Conservation (phyloP, 2,329 filamentous ascomycete species). For the Aspergillus eucalypticola region DNA sequence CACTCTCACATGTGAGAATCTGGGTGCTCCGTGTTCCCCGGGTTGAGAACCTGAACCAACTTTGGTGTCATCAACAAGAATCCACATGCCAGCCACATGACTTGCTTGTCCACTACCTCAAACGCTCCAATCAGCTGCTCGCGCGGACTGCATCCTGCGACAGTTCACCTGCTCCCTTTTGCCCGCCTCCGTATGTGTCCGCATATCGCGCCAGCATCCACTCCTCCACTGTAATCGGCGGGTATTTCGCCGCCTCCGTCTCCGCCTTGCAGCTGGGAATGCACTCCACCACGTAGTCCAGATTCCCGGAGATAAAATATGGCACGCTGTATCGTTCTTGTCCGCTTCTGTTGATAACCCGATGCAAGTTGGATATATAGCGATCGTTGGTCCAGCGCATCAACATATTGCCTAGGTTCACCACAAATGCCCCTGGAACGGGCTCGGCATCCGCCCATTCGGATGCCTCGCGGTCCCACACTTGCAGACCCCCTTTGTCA, state of each 20-base stretch:
- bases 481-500: constrained; percentile 28
- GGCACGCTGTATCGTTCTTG: constrained; percentile 29
- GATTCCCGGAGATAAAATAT: constrained; percentile 31
- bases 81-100: not conserved
- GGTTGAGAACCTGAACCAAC: not conserved
- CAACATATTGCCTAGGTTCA: constrained; percentile 36
- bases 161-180: constrained; percentile 19
- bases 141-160: constrained; percentile 4
- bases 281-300: constrained; percentile 27
- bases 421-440: constrained; percentile 26
- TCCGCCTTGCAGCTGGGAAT: constrained; percentile 22
- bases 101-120: not conserved
- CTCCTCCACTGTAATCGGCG: constrained; percentile 26
- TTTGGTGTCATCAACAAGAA: not conserved
- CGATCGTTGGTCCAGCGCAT: constrained; percentile 32
- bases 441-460: constrained; percentile 31
- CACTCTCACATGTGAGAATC: constrained; percentile 5
- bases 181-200: constrained; percentile 25
- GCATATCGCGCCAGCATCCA: constrained; percentile 28
- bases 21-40: not conserved
- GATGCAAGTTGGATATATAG: constrained; percentile 31
- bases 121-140: not conserved
- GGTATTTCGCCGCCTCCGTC: constrained; percentile 18
- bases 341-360: constrained; percentile 30
- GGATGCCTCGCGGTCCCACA: constrained; percentile 24